Base-by-base conservation (phyloP, 1,139 yeast genomes). In the Pichia sp. region DNA sequence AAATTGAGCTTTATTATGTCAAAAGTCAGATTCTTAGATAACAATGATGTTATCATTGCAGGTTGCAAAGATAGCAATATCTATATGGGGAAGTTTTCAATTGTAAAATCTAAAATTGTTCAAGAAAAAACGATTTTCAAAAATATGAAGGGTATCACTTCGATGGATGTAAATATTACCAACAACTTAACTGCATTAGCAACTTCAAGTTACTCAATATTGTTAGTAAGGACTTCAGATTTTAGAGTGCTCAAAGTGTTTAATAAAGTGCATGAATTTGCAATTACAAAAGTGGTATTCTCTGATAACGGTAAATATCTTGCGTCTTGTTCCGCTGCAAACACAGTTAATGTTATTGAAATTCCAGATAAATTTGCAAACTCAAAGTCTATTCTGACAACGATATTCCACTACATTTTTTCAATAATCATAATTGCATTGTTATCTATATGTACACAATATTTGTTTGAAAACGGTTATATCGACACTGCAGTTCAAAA, bases 301-400 rank as follows among this genome's bases (percentile, higher is more conserved):
- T 79, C 85, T 14, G 81, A 85, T 9, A 72, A 77, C 52, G 89
- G 91, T 12, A 64, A 72, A 32, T 67, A 72, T 42, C 64, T 88
- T 38, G 94, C 89, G 1, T 75, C 89, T 14, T 83, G 80, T 0
- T 82, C 95, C 36, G 94, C 93, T 2, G 85, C 94, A 2, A 82
- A 84, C 47, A 72, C 86, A 1, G 72, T 88, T 31, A 76, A 72
- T 49, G 77, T 86, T 6, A 64, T 78, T 45, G 69, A 67, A 44
- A 59, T 85, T 20, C 89, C 93, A 4, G 62, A 62, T n/a, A 69
- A 68, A 22, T 68, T 68, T 48, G 64, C 72, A 2, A 59, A 59
- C 11, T 68, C 75, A 2, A 66, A 67, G 37, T 72, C 82, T 1
- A 60, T 68, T 39, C 51, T 72, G 33, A 58, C 70, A 42, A 65